Evolutionary conservation across 2,329 filamentous ascomycete genomes (phyloP).

Genomic region (Stagonosporopsis chrysanthemi): DNA sequence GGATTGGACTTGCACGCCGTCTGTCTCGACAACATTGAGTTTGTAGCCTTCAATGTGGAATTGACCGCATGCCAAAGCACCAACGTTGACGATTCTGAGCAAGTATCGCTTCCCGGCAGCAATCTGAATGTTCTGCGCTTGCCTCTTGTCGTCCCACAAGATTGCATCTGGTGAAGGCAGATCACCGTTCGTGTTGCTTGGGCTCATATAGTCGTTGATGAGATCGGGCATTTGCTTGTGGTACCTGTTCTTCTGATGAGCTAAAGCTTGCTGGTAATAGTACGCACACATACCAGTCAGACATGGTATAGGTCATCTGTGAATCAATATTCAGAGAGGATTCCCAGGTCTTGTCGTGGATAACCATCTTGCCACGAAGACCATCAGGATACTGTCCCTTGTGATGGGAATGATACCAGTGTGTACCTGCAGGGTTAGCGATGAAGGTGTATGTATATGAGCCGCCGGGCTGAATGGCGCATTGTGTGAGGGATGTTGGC

Average conservation of each 20-base stretch:
- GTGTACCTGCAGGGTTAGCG: constrained; percentile 59
- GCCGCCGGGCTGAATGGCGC: constrained; percentile 56
- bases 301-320: constrained; percentile 69
- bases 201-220: constrained; percentile 57
- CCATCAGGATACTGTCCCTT: constrained; percentile 65
- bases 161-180: constrained; percentile 73
- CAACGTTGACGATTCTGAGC: constrained; percentile 68
- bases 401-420: constrained; percentile 73
- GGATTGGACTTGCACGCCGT: constrained; percentile 24
- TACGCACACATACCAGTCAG: constrained; percentile 69
- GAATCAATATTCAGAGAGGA: constrained; percentile 58
- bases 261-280: background rate
- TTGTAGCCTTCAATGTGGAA: constrained; percentile 54
- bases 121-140: constrained; percentile 58
- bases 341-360: constrained; percentile 64
- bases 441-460: constrained; percentile 74
- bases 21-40: constrained; percentile 49
- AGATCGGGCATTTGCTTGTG: constrained; percentile 57
- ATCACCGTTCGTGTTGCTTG: constrained; percentile 56
- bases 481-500: constrained; percentile 65
- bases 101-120: constrained; percentile 65
- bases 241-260: background rate
- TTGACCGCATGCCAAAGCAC: constrained; percentile 52
- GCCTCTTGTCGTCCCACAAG: constrained; percentile 72
- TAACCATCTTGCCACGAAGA: constrained; percentile 69